phyloP scores from a whole-genome alignment of 192 early-diverging fungal genomes.

The Umbelopsis sp. region DNA sequence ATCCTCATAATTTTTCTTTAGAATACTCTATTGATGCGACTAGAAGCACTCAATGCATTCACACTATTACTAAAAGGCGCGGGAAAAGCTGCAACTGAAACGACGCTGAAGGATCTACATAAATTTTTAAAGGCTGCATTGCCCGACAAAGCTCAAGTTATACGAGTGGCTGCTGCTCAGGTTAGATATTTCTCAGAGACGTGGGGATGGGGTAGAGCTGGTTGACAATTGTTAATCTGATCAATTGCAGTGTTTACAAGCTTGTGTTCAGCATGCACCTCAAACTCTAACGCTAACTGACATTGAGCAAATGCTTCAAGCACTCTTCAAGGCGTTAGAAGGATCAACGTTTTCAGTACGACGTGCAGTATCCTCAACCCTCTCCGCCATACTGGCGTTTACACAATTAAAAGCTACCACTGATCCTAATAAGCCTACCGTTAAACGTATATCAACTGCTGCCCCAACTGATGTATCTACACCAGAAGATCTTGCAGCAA shows the following conservation, averaged over 20 bases:
- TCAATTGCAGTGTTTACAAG: slow-evolving; percentile 37
- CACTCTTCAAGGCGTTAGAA: slow-evolving; percentile 55
- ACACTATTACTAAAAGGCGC: slow-evolving; percentile 68
- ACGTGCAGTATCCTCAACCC: slow-evolving; percentile 48
- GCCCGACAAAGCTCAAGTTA: slow-evolving; percentile 70
- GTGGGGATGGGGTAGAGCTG: not conserved
- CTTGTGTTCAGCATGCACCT: slow-evolving; percentile 27
- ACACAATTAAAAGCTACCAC: slow-evolving; percentile 48
- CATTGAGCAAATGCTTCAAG: slow-evolving; percentile 50
- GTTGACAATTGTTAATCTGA: not conserved
- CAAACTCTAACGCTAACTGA: slow-evolving; percentile 54
- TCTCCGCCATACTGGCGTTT: slow-evolving; percentile 52
- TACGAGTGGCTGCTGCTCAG: slow-evolving; percentile 65
- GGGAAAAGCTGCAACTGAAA: slow-evolving; percentile 70
- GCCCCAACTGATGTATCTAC: not conserved
- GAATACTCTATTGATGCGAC: slow-evolving; percentile 60
- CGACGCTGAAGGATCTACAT: slow-evolving; percentile 69
- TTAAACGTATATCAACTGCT: slow-evolving; percentile 32
- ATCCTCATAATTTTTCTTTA: slow-evolving; percentile 30
- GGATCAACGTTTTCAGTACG: slow-evolving; percentile 49
- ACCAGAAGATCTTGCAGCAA: slow-evolving; percentile 15
- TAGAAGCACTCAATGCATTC: slow-evolving; percentile 71
- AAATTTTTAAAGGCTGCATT: slow-evolving; percentile 66
- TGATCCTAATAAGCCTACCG: slow-evolving; percentile 35
- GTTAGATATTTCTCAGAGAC: slow-evolving; percentile 41